These are phyloP conservation scores for Dillenia suffruticosa DNA, from an alignment of 164 flowering plant genomes.

Conservation along the genomic window DNA sequence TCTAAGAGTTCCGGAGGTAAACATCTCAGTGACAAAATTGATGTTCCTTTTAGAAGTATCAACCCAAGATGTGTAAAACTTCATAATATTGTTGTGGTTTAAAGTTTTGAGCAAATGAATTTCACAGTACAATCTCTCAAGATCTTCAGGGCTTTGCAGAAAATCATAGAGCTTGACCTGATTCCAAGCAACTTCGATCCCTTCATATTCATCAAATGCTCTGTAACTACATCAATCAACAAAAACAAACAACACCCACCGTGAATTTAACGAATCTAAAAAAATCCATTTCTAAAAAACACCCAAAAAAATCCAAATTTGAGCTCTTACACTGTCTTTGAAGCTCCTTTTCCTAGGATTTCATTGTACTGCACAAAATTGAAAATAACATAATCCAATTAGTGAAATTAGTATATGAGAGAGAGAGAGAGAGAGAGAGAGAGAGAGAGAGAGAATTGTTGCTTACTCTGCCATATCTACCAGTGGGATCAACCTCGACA, in stretches of 20 bases:
- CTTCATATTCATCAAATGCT: conserved; percentile 65
- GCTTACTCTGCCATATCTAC: conserved; percentile 63
- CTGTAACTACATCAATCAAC: conserved; percentile 35
- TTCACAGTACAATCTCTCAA: conserved; percentile 63
- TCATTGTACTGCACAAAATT: conserved; percentile 48
- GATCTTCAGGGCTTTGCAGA: conserved; percentile 56
- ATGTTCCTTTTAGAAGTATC: conserved; percentile 43
- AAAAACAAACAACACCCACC: neutral
- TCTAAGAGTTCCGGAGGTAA: conserved; percentile 54
- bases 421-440: neutral
- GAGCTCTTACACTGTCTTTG: conserved; percentile 52
- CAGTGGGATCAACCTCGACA: conserved; percentile 63
- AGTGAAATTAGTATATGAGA: neutral
- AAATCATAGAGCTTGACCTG: conserved; percentile 56
- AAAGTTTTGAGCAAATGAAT: conserved; percentile 62
- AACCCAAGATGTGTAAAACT: conserved; percentile 61
- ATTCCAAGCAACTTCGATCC: conserved; percentile 72
- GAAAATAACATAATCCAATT: conserved; percentile 2
- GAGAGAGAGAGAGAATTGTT: conserved; percentile 3
- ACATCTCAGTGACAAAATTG: conserved; percentile 57
- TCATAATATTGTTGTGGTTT: conserved; percentile 58
- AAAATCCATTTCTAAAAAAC: neutral
- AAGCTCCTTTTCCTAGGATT: conserved; percentile 61
- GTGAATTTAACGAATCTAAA: neutral
- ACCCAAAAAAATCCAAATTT: neutral